Conservation (phyloP, 2,329 filamentous ascomycete species). For the Botryotinia narcissicola region DNA sequence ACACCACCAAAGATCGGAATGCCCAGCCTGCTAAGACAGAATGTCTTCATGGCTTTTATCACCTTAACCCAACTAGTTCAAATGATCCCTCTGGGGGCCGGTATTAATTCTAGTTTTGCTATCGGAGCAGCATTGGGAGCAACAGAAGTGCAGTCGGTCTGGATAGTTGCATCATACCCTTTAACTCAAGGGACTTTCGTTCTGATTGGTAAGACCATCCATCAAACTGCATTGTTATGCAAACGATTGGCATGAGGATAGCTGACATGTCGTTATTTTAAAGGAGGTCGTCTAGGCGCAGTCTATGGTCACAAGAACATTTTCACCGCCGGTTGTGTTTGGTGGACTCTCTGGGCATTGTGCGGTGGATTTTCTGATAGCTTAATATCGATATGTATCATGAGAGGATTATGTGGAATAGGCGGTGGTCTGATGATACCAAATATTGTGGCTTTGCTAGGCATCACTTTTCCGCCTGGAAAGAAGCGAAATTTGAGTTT, state of each 20-base stretch:
- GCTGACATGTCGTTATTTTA: not conserved
- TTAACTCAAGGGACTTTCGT: constrained; percentile 24
- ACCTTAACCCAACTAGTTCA: constrained; percentile 17
- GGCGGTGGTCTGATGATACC: constrained; percentile 51
- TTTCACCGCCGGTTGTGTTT: constrained; percentile 17
- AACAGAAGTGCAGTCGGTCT: constrained; percentile 2
- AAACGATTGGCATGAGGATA: not conserved
- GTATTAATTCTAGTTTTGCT: constrained; percentile 15
- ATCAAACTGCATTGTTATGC: not conserved
- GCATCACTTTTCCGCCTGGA: constrained; percentile 48
- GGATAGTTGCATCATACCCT: constrained; percentile 18
- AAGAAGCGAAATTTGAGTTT: constrained; percentile 44
- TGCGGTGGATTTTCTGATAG: constrained; percentile 43
- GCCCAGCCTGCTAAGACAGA: constrained; percentile 10
- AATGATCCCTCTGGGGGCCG: constrained; percentile 18
- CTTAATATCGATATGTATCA: constrained; percentile 44
- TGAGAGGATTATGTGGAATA: constrained; percentile 48
- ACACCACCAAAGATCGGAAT: not conserved
- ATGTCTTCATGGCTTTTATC: constrained; percentile 16
- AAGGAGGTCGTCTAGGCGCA: constrained; percentile 18
- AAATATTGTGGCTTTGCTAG: constrained; percentile 50
- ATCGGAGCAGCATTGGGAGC: constrained; percentile 15
- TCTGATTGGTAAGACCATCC: not conserved
- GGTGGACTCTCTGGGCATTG: constrained; percentile 19
- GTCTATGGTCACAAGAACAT: constrained; percentile 22